These are phyloP conservation scores for Penicillium tannophilum DNA, from an alignment of 495 filamentous ascomycete species.

Conservation along the genomic window DNA sequence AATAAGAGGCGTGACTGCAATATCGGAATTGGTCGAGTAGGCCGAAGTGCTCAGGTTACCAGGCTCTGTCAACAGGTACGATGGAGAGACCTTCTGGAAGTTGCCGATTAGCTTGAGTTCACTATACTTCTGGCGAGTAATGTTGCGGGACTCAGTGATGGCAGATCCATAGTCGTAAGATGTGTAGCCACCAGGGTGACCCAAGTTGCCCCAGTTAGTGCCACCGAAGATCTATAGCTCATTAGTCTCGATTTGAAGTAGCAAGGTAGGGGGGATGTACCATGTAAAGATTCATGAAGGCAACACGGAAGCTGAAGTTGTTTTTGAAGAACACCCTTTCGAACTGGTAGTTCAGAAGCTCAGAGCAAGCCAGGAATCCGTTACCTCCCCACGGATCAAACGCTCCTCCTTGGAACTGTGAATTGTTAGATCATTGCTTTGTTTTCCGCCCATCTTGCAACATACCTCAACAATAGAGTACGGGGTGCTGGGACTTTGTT, in stretches of 20 bases:
- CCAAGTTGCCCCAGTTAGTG: slow-evolving; percentile 87
- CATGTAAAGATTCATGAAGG: slow-evolving; percentile 72
- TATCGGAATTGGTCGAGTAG: slow-evolving; percentile 49
- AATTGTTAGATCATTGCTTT: slow-evolving; percentile 11
- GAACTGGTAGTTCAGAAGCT: slow-evolving; percentile 67
- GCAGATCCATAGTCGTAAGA: slow-evolving; percentile 72
- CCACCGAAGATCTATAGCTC: slow-evolving; percentile 58
- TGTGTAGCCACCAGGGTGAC: slow-evolving; percentile 71
- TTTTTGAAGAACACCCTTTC: slow-evolving; percentile 84
- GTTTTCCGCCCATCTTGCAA: background rate
- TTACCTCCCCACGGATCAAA: slow-evolving; percentile 76
- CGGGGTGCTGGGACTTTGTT: slow-evolving; percentile 65
- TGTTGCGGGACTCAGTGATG: slow-evolving; percentile 66
- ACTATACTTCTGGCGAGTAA: slow-evolving; percentile 75
- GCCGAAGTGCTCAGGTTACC: slow-evolving; percentile 50
- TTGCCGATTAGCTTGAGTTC: slow-evolving; percentile 75
- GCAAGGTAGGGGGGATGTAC: slow-evolving; percentile 30
- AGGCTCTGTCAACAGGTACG: slow-evolving; percentile 59
- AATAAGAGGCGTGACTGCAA: slow-evolving; percentile 62
- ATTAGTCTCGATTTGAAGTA: slow-evolving; percentile 25
- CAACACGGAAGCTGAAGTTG: slow-evolving; percentile 62
- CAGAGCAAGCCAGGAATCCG: slow-evolving; percentile 65
- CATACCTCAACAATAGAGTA: slow-evolving; percentile 66
- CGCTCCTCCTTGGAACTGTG: slow-evolving; percentile 70
- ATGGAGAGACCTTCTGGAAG: slow-evolving; percentile 69